Evolutionary conservation across 345 rosid genomes (phyloP), one percentile per base, ranked within the genome.

Genomic region (Gossypium thurberi): DNA sequence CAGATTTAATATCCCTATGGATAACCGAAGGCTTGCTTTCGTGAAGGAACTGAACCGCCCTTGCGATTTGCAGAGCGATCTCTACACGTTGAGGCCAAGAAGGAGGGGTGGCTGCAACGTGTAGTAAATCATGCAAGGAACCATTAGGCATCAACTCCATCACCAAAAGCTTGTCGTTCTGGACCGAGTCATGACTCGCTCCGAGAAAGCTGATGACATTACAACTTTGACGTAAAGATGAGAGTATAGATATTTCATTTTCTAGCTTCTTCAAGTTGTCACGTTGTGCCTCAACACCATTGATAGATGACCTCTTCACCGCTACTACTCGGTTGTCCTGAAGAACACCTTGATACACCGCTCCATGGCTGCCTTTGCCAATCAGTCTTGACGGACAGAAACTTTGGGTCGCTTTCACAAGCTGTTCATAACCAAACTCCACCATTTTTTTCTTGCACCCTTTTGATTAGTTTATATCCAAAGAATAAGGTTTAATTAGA

Each of bases 361-460:
- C 81, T 26, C 96, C 96, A 56, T 92, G 97, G 80, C 97, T 92
- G 42, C 97, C 96, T 85, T 81, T 90, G 9, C 97, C 97, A 4
- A 92, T 58, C 65, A 92, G 86, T 1, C 64, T 80, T 0, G 89
- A 82, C 0, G 83, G 82, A 56, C 89, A 89, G 86, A 92, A 92
- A 26, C 74, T 70, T 44, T 81, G 74, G 0, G 94, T 86, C 50
- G 90, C 89, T 73, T 71, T 75, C 3, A 82, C 86, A 25, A 90
- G 81, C 56, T 89, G 80, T 60, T 87, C 75, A 74, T 83, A 82
- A 74, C 85, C 85, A 78, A 87, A 87, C 50, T 77, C 82, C 57
- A 42, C 59, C 64, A 74, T 81, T 62, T 51, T 44, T 59, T 7
- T 48, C 8, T 33, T 26, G 23, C 23, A 5, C 40, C 40, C 40